These are phyloP conservation scores for Circinella minor DNA, from an alignment of 371 early-diverging fungal species.

Conservation along the genomic window DNA sequence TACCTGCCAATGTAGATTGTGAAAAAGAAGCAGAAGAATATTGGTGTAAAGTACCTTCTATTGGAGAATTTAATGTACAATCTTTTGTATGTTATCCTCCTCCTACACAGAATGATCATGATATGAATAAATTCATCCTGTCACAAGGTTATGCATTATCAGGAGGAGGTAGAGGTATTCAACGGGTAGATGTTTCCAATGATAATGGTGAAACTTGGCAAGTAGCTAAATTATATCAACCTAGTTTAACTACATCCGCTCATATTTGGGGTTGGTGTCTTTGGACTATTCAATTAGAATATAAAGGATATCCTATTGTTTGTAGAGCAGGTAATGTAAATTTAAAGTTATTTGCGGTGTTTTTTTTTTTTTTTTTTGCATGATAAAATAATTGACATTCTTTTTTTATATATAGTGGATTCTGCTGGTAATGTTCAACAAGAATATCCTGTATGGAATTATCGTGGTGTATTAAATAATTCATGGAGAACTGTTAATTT, in stretches of 20 bases:
- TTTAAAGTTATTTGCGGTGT: too few relatives aligned
- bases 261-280: constrained; percentile 79
- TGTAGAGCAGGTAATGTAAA: constrained; percentile 70
- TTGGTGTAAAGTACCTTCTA: constrained; percentile 61
- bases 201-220: constrained; percentile 87
- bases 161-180: constrained; percentile 60
- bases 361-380: too few relatives aligned
- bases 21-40: constrained; percentile 50
- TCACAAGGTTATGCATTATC: constrained; percentile 47
- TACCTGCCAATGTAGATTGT: constrained; percentile 58
- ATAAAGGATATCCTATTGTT: constrained; percentile 41
- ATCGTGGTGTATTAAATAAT: constrained; percentile 87
- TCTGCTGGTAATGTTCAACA: constrained; percentile 81
- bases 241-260: constrained; percentile 20
- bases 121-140: constrained; percentile 1
- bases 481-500: constrained; percentile 47
- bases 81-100: constrained; percentile 67
- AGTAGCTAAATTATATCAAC: constrained; percentile 55
- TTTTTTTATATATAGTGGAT: constrained; percentile 51
- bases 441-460: constrained; percentile 81
- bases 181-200: constrained; percentile 85
- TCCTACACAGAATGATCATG: constrained; percentile 32
- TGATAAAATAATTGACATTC: neutral
- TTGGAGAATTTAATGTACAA: constrained; percentile 81
- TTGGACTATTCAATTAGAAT: constrained; percentile 57